Evolutionary conservation across 495 filamentous ascomycete species (phyloP), one percentile per base, ranked within the genome.

Genomic region (Aspergillus mulundensis): DNA sequence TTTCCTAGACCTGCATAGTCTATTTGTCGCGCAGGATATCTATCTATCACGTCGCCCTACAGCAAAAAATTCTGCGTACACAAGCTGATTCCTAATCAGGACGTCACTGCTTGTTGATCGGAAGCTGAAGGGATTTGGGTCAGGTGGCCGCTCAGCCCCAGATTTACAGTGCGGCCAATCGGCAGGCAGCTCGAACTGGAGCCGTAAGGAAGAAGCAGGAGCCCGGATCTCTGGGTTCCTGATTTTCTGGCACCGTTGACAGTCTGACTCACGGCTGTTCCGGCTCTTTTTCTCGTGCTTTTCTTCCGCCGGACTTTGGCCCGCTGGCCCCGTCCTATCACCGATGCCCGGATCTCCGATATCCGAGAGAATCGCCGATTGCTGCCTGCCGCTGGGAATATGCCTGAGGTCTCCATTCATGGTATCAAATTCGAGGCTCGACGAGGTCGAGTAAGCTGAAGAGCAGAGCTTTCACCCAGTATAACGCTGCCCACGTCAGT

Each of bases 211-310:
- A 63, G 53, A 50, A 54, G 53, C 53, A 63, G 61, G 61, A 63
- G 52, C 54, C n/a, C 24, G 57, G 50, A 49, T 36, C 23, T 56
- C 23, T 44, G 43, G 49, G 47, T 54, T 47, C 55, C 34, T 46
- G 41, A 54, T 41, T 38, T 20, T 20, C 50, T 44, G 34, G 24
- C 24, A 43, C 20, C 39, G 40, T 41, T 36, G 40, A 15, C 16
- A 25, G 19, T 28, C 50, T 64, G 61, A 60, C 58, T 60, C 57
- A 64, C 55, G 6, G n/a, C 19, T 16, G 46, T 64, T 39, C 62
- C 62, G 62, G 47, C 56, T 65, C 54, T 61, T 65, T 65, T 61
- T 65, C 62, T 65, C 61, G 34, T 46, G 28, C 8, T 50, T 59
- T 50, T 54, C 61, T 53, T 61, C 59, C 23, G 41, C 48, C 34